Base-by-base conservation (phyloP, 805 yeast genomes). In the Yarrowia alimentaria region DNA sequence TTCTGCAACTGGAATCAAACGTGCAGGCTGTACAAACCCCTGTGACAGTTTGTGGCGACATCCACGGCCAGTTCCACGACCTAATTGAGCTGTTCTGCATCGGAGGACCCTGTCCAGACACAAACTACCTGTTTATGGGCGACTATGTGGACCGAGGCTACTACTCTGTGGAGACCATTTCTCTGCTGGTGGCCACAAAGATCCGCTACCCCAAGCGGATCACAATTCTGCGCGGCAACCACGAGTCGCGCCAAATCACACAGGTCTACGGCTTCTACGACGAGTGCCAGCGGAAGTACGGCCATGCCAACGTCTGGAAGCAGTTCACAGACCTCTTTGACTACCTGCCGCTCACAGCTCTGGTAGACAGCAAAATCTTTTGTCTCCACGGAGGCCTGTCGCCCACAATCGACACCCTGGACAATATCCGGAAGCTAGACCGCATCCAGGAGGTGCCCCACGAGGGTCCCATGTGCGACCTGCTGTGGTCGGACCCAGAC, bases 391-490 rank as follows among this genome's bases (percentile, higher is more conserved):
- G 97, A 62, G 97, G 97, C 12, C 75, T 90, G 58, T 86, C 95
- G 35, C 97, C 97, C 64, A 87, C 86, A 90, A 87, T 90, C 68
- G 96, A 88, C 69, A 84, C 95, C 34, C 83, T 90, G 59, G 96
- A 90, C 69, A 95, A 89, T 71, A 95, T 90, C 34, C 79, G 96
- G 67, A 95, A 85, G 63, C 76, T 90, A 59, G 86, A 87, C 73
- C 79, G 97, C 74, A 82, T 87, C 69, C 96, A 90, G 72, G 97
- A 90, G 72, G 96, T 90, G 45, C 97, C 97, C 45, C 97, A 90
- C 66, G 96, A 90, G 68, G 97, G 97, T 32, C 96, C 96, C 60
- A 89, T 90, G 96, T 88, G 96, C 70, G 97, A 90, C 66, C 74
- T 90, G 64, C 75, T 90, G 59, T 90, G 97, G 97, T 84, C 94